Evolutionary conservation across 1,139 yeast species (phyloP).

Genomic region (Protomyces lactucae-debilis): DNA sequence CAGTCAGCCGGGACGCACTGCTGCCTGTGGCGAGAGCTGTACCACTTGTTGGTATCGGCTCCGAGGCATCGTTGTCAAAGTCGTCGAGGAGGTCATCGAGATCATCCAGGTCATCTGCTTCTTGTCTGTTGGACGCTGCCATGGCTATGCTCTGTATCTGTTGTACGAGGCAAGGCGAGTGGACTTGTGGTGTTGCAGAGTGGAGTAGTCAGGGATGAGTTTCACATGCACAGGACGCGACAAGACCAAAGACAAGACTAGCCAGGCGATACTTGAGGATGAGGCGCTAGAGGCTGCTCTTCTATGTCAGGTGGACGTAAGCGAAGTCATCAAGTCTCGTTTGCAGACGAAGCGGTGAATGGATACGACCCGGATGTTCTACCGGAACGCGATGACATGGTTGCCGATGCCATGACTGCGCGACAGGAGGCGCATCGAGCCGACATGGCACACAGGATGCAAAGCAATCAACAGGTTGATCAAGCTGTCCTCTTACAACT

Average conservation of each 20-base stretch:
- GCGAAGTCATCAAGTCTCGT: not conserved
- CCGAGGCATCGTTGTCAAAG: conserved; percentile 14
- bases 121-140: conserved; percentile 4
- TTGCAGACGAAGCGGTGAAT: no score
- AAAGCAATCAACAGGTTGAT: not conserved
- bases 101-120: conserved; percentile 32
- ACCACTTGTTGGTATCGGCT: conserved; percentile 19
- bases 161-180: no score
- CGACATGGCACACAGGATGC: not conserved
- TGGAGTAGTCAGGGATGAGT: not conserved
- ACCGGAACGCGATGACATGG: not conserved
- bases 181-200: not conserved
- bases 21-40: not conserved
- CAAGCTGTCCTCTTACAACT: not conserved
- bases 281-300: no score
- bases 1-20: not conserved
- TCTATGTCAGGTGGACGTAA: not conserved
- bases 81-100: conserved; percentile 26
- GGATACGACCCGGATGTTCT: no score
- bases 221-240: no score
- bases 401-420: not conserved
- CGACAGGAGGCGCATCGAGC: not conserved
- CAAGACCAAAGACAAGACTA: no score
- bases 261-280: no score
- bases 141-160: not conserved